Percentiles rank a stretch among this genome's conserved stretches.
Conservation (phyloP, 345 rosid genomes). For the Tarenaya hassleriana region DNA sequence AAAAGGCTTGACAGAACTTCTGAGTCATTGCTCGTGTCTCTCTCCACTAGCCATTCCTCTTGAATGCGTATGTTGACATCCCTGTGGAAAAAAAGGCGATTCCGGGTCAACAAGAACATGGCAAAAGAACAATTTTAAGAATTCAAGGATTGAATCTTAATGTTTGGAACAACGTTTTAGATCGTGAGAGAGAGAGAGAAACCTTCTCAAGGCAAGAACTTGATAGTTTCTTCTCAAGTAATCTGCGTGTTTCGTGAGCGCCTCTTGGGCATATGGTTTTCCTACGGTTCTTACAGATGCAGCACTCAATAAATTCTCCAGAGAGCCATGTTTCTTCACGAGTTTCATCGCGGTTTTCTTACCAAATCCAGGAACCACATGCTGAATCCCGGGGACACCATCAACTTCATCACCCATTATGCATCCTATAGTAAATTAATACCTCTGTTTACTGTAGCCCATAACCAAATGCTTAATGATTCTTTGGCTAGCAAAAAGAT, state of each 20-base stretch:
- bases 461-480: not conserved
- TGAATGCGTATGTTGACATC: constrained; percentile 64
- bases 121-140: not conserved
- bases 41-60: constrained; percentile 69
- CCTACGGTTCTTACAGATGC: constrained; percentile 88
- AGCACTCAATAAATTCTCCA: constrained; percentile 71
- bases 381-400: constrained; percentile 86
- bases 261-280: constrained; percentile 74
- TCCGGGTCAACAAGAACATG: not conserved
- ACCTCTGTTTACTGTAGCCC: not conserved
- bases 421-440: constrained; percentile 46
- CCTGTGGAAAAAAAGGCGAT: constrained; percentile 30
- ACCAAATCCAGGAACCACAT: constrained; percentile 78
- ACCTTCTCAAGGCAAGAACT: constrained; percentile 82
- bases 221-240: constrained; percentile 80
- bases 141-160: not conserved
- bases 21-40: constrained; percentile 59
- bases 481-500: not conserved
- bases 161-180: not conserved
- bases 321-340: constrained; percentile 73
- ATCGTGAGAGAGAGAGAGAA: constrained; percentile 11
- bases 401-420: constrained; percentile 89
- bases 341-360: constrained; percentile 79
- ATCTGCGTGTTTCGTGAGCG: constrained; percentile 72
- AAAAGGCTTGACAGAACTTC: constrained; percentile 41